phyloP scores from a whole-genome alignment of 805 yeast species.

The Jamesozyma spencerorum region DNA sequence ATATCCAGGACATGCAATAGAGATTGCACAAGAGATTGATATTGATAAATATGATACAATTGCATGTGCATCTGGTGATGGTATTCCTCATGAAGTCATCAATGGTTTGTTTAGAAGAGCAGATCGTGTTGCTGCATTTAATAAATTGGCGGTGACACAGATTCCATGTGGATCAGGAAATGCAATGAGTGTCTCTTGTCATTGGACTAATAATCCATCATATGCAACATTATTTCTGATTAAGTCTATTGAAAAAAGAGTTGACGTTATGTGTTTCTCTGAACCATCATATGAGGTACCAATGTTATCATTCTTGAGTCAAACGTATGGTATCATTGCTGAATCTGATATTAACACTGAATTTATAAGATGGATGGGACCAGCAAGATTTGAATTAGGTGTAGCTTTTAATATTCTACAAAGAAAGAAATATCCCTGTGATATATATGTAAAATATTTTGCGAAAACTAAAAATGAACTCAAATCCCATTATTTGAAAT shows the following conservation, averaged over 20 bases:
- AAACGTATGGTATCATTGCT: conserved; percentile 85
- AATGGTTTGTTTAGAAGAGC: conserved; percentile 69
- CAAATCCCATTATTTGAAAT: conserved; percentile 35
- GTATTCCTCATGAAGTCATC: conserved; percentile 87
- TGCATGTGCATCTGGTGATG: conserved; percentile 93
- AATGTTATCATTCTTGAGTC: conserved; percentile 69
- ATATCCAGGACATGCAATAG: conserved; percentile 65
- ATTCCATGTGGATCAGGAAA: conserved; percentile 96
- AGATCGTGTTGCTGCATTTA: conserved; percentile 58
- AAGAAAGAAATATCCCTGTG: conserved; percentile 70
- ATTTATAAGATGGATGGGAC: conserved; percentile 78
- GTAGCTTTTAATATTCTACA: conserved; percentile 52
- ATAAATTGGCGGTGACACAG: conserved; percentile 63
- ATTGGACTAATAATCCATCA: conserved; percentile 61
- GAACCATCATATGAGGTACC: conserved; percentile 38
- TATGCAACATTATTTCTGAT: conserved; percentile 62
- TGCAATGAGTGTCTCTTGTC: conserved; percentile 77
- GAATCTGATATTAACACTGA: conserved; percentile 94
- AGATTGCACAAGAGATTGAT: conserved; percentile 51
- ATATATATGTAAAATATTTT: conserved; percentile 58
- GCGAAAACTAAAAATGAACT: conserved; percentile 47
- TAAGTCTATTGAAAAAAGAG: conserved; percentile 54
- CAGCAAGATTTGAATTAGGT: conserved; percentile 76
- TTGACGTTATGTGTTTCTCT: conserved; percentile 77
- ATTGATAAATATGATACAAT: conserved; percentile 59